These are phyloP conservation scores for Globisporangium nunn DNA, from an alignment of 352 stramenopile species.

Conservation along the genomic window DNA sequence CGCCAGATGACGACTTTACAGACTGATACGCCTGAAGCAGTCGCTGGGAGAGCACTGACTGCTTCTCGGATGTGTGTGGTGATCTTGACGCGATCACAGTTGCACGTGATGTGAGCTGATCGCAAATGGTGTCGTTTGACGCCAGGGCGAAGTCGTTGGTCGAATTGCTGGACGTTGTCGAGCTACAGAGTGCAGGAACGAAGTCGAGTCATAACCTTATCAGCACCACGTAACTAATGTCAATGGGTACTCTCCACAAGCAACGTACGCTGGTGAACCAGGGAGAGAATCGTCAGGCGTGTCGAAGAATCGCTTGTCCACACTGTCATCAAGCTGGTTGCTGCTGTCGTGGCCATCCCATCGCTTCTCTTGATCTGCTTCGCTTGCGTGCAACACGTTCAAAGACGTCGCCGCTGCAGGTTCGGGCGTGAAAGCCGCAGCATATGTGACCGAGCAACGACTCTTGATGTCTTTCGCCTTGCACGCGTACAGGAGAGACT, in stretches of 20 bases:
- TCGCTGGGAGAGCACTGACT: conserved; percentile 28
- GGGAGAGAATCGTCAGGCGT: background rate
- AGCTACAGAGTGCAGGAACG: conserved; percentile 12
- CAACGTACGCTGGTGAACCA: conserved; percentile 8
- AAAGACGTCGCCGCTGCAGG: too few relatives aligned
- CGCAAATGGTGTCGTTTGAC: conserved; percentile 1
- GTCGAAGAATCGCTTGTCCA: background rate
- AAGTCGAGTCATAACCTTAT: too few relatives aligned
- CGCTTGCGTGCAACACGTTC: background rate
- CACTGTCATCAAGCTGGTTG: background rate
- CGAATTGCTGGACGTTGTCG: conserved; percentile 25
- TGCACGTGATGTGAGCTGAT: background rate
- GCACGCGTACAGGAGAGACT: conserved; percentile 71
- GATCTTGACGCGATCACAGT: background rate
- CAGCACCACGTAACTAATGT: too few relatives aligned
- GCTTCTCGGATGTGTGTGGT: conserved; percentile 9
- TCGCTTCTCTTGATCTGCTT: background rate
- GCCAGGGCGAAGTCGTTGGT: conserved; percentile 10
- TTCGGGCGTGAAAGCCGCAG: conserved; percentile 18
- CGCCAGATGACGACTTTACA: conserved; percentile 29
- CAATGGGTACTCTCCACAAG: too few relatives aligned
- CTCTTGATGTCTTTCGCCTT: conserved; percentile 72
- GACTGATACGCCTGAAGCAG: conserved; percentile 46
- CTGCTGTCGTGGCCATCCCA: too few relatives aligned
- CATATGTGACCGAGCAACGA: conserved; percentile 21